Base-by-base conservation (phyloP, 805 yeast species). In the Lipomyces anomalus region DNA sequence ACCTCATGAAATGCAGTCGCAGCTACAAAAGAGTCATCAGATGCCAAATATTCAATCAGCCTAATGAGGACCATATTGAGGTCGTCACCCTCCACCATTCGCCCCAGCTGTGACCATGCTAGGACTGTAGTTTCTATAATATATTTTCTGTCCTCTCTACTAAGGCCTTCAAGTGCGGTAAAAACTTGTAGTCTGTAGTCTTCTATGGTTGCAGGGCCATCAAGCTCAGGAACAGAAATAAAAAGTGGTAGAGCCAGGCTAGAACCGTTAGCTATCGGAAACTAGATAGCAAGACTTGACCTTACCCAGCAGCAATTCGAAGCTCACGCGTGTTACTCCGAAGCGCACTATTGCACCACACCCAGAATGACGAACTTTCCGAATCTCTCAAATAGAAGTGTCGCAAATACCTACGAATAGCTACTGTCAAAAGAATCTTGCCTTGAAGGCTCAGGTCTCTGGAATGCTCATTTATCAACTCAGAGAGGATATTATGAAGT, bases 1-100 rank as follows among this genome's bases (percentile, higher is more conserved):
- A 90, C 65, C 45, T 78, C 76, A 57, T 80, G 81, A 52, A 79
- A 78, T 0, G 87, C 87, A 55, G 84, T 67, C 55, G 85, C 78
- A 0, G 80, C 75, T 50, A 78, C 79, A 56, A 81, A 82, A 42
- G 76, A 78, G 60, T 80, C 80, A 2, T 69, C 57, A 16, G 82
- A 83, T 3, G 82, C 82, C 50, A 88, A 69, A 21, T 76, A 73
- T 47, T 79, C 82, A 5, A 87, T 71, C 29, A 90, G 61, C 54
- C 79, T 79, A 40, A 83, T 69, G 21, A 86, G 66, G 17, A 84
- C 67, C 1, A 79, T 76, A 60, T 84, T 83, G 35, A 83, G 71
- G 57, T 79, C 69, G 37, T 84, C 88, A 5, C 86, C 92, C 4
- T 73, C 71, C 4, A 81, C 71, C 0, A 80, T 71, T 4, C 75